These are phyloP conservation scores for Penicillium sp. DNA, from an alignment of 2,329 filamentous ascomycete species.

Conservation along the genomic window DNA sequence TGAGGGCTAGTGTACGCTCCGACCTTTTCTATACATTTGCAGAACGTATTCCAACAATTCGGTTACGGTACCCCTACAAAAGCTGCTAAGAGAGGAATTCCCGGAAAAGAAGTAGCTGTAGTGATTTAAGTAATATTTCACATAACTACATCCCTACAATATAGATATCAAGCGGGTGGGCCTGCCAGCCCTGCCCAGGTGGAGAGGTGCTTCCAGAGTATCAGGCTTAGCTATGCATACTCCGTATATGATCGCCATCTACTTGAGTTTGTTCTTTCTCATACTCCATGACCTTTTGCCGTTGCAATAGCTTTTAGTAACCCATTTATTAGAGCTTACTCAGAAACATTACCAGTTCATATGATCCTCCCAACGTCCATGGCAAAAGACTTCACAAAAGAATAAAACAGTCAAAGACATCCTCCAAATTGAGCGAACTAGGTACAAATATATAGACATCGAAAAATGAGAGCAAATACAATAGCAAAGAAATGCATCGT, in stretches of 20 bases:
- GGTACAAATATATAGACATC: background rate
- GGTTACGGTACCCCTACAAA: no score
- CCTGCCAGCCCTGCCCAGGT: background rate
- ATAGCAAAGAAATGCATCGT: slow-evolving; percentile 6
- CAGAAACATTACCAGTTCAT: background rate
- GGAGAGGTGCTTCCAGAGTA: background rate
- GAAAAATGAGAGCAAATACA: background rate
- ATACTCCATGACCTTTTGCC: no score
- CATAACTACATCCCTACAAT: no score
- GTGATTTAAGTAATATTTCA: no score
- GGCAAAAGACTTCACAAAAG: background rate
- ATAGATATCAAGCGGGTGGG: no score
- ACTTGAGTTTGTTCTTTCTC: no score
- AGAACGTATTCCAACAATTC: no score
- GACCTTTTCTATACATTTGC: no score
- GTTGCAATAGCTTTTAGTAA: background rate
- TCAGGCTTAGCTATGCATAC: background rate
- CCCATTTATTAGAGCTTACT: no score
- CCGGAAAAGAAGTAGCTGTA: no score
- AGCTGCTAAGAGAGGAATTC: no score
- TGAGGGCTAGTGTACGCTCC: no score
- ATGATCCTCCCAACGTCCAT: background rate
- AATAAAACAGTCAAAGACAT: background rate
- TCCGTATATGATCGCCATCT: background rate
- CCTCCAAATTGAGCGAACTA: background rate